A percentile compares a stretch with the other conserved stretches of the same genome.
These are phyloP conservation scores for Neckera pumila DNA, from an alignment of 225 moss, liverwort and hornwort genomes.

Conservation along the genomic window DNA sequence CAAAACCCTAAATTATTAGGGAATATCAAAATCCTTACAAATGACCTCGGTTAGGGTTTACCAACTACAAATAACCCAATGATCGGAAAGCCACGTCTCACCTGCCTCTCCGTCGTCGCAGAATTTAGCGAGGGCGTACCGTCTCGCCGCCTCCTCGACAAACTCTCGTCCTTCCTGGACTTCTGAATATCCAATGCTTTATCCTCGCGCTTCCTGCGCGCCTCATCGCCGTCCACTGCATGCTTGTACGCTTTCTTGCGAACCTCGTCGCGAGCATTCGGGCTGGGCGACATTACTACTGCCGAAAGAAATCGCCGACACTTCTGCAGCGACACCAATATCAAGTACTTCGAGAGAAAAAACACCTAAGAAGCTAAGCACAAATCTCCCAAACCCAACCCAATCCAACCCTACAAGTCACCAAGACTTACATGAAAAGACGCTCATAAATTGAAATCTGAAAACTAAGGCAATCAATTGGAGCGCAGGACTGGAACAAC, in stretches of 20 bases:
- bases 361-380: neutral
- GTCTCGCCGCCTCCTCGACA: constrained; percentile 26
- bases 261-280: constrained; percentile 30
- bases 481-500: neutral
- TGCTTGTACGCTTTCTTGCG: constrained; percentile 40
- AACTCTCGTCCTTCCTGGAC: constrained; percentile 24
- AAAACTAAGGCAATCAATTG: neutral
- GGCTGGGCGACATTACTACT: constrained; percentile 26
- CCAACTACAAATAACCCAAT: neutral
- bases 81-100: neutral
- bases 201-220: constrained; percentile 30
- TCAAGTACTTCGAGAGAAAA: neutral
- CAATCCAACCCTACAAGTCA: neutral
- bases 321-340: neutral
- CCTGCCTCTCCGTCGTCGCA: constrained; percentile 2
- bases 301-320: neutral
- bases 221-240: constrained; percentile 23
- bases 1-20: neutral
- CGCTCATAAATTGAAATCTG: neutral
- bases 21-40: neutral
- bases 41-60: neutral
- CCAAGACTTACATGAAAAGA: neutral
- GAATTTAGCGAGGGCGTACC: constrained; percentile 11
- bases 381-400: neutral
- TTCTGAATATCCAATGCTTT: constrained; percentile 7